Conservation (phyloP, 2,329 filamentous ascomycete species). For the Aspergillus transmontanensis region DNA sequence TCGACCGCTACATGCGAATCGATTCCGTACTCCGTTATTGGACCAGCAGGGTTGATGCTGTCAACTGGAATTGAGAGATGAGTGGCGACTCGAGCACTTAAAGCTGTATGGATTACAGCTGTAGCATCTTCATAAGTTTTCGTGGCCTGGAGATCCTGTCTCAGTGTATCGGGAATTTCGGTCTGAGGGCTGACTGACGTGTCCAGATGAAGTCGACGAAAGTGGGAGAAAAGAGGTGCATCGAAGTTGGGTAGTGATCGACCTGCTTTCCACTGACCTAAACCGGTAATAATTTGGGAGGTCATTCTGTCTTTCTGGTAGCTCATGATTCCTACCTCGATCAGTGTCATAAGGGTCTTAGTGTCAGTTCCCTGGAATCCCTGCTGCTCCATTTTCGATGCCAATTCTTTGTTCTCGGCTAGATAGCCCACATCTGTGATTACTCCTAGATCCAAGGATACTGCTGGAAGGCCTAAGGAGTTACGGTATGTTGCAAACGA, state of each 20-base stretch:
- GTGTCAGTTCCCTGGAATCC: conserved; percentile 28
- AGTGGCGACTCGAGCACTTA: conserved; percentile 22
- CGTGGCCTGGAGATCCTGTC: conserved; percentile 9
- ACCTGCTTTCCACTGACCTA: conserved; percentile 25
- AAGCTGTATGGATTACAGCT: conserved; percentile 14
- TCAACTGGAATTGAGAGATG: conserved; percentile 24
- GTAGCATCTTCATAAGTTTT: conserved; percentile 24
- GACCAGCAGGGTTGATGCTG: conserved; percentile 24
- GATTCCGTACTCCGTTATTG: conserved; percentile 41
- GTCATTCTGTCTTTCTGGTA: neutral
- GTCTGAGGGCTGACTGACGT: neutral
- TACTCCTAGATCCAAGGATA: conserved; percentile 33
- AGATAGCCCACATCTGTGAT: conserved; percentile 32
- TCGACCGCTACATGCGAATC: conserved; percentile 52
- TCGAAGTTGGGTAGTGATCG: conserved; percentile 28
- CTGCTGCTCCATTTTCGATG: conserved; percentile 23
- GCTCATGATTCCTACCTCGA: conserved; percentile 21
- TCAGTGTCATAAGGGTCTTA: conserved; percentile 19
- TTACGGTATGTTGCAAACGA: conserved; percentile 32
- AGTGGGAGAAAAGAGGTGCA: conserved; percentile 27
- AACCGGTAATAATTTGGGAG: conserved; percentile 27
- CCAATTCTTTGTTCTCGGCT: conserved; percentile 18
- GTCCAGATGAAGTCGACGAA: conserved; percentile 12
- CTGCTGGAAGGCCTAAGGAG: conserved; percentile 25
- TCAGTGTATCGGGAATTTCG: conserved; percentile 12